phyloP scores from a whole-genome alignment of 108 stramenopile species.

The Cyclotella distinguenda region DNA sequence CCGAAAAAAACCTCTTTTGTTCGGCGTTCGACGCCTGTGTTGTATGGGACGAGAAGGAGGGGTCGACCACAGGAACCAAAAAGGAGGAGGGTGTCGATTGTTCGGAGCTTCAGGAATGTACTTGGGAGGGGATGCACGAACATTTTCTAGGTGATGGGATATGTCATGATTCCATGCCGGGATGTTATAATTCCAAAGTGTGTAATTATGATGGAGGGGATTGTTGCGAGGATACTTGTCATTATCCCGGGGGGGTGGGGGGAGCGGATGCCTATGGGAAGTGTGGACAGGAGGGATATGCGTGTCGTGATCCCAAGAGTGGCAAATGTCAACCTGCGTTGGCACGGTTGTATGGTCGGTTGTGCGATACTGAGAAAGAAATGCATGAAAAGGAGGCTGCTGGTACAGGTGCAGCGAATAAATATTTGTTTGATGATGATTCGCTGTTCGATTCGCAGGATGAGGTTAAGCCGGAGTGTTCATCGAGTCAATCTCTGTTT shows the following conservation, averaged over 20 bases:
- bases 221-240: constrained; percentile 85
- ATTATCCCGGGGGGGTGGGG: constrained; percentile 6
- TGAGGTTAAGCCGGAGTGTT: constrained; percentile 31
- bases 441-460: constrained; percentile 3
- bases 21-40: constrained; percentile 76
- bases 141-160: constrained; percentile 82
- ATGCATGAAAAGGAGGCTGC: constrained; percentile 9
- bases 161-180: constrained; percentile 79
- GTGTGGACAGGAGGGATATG: constrained; percentile 87
- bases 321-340: constrained; percentile 57
- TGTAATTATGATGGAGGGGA: constrained; percentile 89
- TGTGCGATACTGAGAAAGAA: constrained; percentile 32
- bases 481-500: constrained; percentile 48
- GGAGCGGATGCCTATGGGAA: constrained; percentile 36
- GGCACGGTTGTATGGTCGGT: constrained; percentile 49
- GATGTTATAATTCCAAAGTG: constrained; percentile 87
- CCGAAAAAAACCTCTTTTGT: constrained; percentile 58
- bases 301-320: constrained; percentile 76
- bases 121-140: constrained; percentile 79
- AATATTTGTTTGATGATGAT: constrained; percentile 41
- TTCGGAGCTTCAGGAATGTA: constrained; percentile 62
- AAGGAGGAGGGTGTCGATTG: constrained; percentile 59
- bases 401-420: constrained; percentile 2
- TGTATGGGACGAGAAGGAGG: constrained; percentile 54
- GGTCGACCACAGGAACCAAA: background rate